Evolutionary conservation across 2,329 filamentous ascomycete species (phyloP).

Genomic region (Elsinoe perseae): DNA sequence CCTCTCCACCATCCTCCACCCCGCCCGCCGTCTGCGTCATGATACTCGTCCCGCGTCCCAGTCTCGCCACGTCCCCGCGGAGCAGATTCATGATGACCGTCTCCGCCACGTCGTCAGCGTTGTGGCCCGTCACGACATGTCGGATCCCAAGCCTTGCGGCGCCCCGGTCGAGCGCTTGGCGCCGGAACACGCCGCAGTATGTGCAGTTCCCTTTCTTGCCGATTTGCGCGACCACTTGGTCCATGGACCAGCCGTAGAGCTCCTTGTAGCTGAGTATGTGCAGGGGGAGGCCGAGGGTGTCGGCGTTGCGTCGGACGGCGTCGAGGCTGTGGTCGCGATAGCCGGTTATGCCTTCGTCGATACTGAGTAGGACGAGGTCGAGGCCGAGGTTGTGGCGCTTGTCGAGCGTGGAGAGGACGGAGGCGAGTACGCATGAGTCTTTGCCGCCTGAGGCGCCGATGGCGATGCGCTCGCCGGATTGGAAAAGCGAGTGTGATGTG

Average conservation of each 20-base stretch:
- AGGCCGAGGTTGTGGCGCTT: conserved; percentile 81
- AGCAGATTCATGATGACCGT: conserved; percentile 97
- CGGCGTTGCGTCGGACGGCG: conserved; percentile 88
- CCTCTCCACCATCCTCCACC: conserved; percentile 19
- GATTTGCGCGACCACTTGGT: conserved; percentile 91
- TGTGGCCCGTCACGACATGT: conserved; percentile 95
- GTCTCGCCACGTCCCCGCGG: conserved; percentile 76
- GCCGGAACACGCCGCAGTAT: conserved; percentile 91
- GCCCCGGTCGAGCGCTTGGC: conserved; percentile 88
- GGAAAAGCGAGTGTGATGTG: conserved; percentile 69
- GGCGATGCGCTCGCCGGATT: conserved; percentile 74
- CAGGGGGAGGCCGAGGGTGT: conserved; percentile 83
- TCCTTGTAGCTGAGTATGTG: conserved; percentile 90
- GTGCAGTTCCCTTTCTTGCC: conserved; percentile 99
- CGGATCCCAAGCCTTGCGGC: conserved; percentile 79
- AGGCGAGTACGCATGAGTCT: conserved; percentile 92
- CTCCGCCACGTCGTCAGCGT: conserved; percentile 94
- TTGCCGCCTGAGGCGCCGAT: conserved; percentile 97
- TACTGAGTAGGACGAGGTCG: conserved; percentile 76
- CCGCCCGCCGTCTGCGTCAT: conserved; percentile 55
- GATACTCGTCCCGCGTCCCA: conserved; percentile 85
- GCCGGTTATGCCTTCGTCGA: conserved; percentile 95
- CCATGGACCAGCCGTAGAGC: conserved; percentile 98
- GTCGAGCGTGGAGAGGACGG: conserved; percentile 89
- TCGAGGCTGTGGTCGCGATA: conserved; percentile 94